A percentile compares a stretch with the other conserved stretches of the same genome.
These are phyloP conservation scores for Chlamydomonas asymmetrica DNA, from an alignment of 139 green algal species.

Conservation along the genomic window DNA sequence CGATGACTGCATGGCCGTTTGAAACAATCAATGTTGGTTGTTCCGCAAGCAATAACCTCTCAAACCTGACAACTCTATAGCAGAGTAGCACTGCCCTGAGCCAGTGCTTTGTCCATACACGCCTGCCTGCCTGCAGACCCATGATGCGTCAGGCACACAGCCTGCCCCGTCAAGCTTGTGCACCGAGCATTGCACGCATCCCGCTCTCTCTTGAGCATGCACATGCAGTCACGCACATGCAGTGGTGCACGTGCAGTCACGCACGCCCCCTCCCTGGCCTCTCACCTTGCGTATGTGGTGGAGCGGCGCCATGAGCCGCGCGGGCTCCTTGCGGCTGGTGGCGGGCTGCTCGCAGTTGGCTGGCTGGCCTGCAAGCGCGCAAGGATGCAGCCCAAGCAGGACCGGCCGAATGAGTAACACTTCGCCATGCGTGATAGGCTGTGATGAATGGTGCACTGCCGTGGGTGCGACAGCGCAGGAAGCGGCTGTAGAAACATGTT, in stretches of 20 bases:
- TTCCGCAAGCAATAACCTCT: too few relatives aligned
- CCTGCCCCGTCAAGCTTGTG: too few relatives aligned
- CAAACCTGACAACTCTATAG: too few relatives aligned
- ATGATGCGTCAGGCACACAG: background rate
- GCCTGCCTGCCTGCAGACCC: background rate
- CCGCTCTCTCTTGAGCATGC: background rate
- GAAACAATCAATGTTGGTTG: background rate
- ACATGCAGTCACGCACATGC: background rate
- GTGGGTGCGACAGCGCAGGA: too few relatives aligned
- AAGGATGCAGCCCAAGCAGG: too few relatives aligned
- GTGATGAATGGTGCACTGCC: too few relatives aligned
- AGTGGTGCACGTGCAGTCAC: background rate
- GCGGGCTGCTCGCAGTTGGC: background rate
- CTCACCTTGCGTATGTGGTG: conserved; percentile 1
- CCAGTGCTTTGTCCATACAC: background rate
- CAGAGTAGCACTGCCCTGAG: too few relatives aligned
- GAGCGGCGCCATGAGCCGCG: conserved; percentile 22
- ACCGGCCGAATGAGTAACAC: too few relatives aligned
- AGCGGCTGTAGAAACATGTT: too few relatives aligned
- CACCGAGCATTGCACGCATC: background rate
- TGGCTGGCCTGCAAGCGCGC: conserved; percentile 18
- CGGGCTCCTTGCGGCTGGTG: background rate
- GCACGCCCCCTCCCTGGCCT: background rate
- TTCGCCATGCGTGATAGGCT: too few relatives aligned
- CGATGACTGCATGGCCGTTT: background rate